A percentile compares a stretch with the other conserved stretches of the same genome.
These are phyloP conservation scores for Phaeosphaeriaceae sp. DNA, from an alignment of 2,329 filamentous ascomycete genomes.

Conservation along the genomic window DNA sequence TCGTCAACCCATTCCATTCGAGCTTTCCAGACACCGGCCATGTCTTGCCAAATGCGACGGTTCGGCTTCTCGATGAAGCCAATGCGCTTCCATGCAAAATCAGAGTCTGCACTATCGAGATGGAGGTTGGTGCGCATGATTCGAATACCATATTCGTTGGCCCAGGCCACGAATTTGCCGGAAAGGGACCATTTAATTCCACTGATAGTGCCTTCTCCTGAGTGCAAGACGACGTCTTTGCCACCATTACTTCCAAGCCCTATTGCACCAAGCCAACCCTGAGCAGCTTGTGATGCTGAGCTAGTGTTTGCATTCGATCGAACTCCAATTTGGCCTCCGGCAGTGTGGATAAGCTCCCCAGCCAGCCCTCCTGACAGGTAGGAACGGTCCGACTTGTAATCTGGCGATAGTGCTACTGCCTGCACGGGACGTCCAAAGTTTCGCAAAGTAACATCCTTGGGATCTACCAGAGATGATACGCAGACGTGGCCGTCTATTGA, in stretches of 20 bases:
- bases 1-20: constrained; percentile 93
- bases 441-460: constrained; percentile 86
- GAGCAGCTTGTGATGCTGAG: constrained; percentile 81
- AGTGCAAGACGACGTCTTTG: constrained; percentile 86
- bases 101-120: constrained; percentile 75
- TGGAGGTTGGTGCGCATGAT: constrained; percentile 92
- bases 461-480: constrained; percentile 82
- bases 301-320: constrained; percentile 86
- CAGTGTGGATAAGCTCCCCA: constrained; percentile 84
- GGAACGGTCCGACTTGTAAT: constrained; percentile 86
- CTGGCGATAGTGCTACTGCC: constrained; percentile 89
- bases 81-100: constrained; percentile 92
- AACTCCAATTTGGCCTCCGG: constrained; percentile 77
- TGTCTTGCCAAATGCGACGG: constrained; percentile 88
- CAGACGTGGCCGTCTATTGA: constrained; percentile 97
- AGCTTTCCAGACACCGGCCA: constrained; percentile 95
- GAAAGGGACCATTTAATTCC: constrained; percentile 94
- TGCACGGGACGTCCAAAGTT: constrained; percentile 95
- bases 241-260: constrained; percentile 79
- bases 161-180: constrained; percentile 91
- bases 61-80: constrained; percentile 90
- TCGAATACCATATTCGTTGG: constrained; percentile 96
- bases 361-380: constrained; percentile 92
- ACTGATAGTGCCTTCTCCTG: constrained; percentile 88
- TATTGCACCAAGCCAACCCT: constrained; percentile 89